phyloP scores from a whole-genome alignment of 2,329 filamentous ascomycete genomes.

The Epichloe brachyelytri region DNA sequence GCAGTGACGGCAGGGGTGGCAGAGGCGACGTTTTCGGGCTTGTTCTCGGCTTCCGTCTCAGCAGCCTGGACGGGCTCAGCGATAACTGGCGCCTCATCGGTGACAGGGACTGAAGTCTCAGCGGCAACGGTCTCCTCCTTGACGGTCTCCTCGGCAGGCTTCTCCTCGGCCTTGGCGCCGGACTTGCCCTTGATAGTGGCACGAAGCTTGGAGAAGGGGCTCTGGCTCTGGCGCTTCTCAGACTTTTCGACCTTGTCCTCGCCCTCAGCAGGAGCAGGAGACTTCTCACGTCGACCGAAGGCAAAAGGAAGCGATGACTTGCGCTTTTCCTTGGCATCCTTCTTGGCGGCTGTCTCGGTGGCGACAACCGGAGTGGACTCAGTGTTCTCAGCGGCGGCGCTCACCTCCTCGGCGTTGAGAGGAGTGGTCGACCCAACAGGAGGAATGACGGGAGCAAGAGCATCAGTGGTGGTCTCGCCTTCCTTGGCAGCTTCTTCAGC shows the following conservation, averaged over 20 bases:
- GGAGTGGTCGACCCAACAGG: conserved; percentile 45
- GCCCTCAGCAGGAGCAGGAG: conserved; percentile 45
- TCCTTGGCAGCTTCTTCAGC: conserved; percentile 27
- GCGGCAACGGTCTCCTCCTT: conserved; percentile 19
- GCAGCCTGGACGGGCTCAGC: conserved; percentile 14
- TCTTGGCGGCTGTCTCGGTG: conserved; percentile 42
- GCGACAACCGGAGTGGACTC: conserved; percentile 33
- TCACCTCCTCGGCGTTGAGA: conserved; percentile 43
- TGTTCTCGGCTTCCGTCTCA: conserved; percentile 25
- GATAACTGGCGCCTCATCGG: conserved; percentile 14
- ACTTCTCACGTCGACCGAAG: conserved; percentile 65
- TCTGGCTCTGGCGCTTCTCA: conserved; percentile 10
- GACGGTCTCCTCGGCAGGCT: conserved; percentile 22
- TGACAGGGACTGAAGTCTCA: conserved; percentile 16
- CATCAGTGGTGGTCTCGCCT: conserved; percentile 30
- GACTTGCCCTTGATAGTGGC: conserved; percentile 40
- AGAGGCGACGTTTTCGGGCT: conserved; percentile 27
- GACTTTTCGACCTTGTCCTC: conserved; percentile 30
- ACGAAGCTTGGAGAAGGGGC: conserved; percentile 48
- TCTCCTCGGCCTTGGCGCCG: conserved; percentile 30
- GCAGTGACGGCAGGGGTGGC: conserved; percentile 36
- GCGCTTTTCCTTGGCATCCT: conserved; percentile 68
- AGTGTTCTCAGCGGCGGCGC: conserved; percentile 33
- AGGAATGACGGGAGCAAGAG: conserved; percentile 45
- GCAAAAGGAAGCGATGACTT: conserved; percentile 65